phyloP scores from a whole-genome alignment of 2,329 filamentous ascomycete species.

The Talaromyces funiculosus region DNA sequence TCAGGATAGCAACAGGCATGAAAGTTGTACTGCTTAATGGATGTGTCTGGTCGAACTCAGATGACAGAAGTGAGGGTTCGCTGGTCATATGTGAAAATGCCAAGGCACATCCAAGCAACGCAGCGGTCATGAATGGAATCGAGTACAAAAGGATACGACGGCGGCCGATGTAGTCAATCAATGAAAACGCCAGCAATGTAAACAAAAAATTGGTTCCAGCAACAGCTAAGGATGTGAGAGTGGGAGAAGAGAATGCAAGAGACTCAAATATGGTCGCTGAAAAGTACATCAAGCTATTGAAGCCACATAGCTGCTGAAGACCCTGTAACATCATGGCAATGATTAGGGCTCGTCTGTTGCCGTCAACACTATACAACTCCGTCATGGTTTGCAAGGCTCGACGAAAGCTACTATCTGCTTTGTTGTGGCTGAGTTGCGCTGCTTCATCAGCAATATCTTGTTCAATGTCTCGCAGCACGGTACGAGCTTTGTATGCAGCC shows the following conservation, averaged over 20 bases:
- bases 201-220: conserved; percentile 79
- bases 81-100: conserved; percentile 64
- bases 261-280: conserved; percentile 75
- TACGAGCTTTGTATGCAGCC: conserved; percentile 48
- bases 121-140: conserved; percentile 74
- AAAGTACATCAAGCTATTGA: conserved; percentile 92
- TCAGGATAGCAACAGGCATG: conserved; percentile 55
- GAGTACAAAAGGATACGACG: conserved; percentile 75
- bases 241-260: conserved; percentile 72
- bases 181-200: conserved; percentile 65
- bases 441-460: conserved; percentile 67
- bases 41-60: conserved; percentile 17
- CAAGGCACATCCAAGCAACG: conserved; percentile 63
- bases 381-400: conserved; percentile 23
- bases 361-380: conserved; percentile 37
- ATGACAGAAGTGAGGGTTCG: conserved; percentile 20
- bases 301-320: conserved; percentile 82
- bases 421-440: conserved; percentile 35
- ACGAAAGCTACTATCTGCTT: conserved; percentile 23
- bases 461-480: conserved; percentile 64
- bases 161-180: conserved; percentile 75
- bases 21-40: conserved; percentile 19
- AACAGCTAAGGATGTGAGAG: conserved; percentile 71
- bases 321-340: conserved; percentile 86
- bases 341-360: conserved; percentile 61